Base-by-base conservation (phyloP, 768 basidiomycete species). In the Psilocybe cyanescens region DNA sequence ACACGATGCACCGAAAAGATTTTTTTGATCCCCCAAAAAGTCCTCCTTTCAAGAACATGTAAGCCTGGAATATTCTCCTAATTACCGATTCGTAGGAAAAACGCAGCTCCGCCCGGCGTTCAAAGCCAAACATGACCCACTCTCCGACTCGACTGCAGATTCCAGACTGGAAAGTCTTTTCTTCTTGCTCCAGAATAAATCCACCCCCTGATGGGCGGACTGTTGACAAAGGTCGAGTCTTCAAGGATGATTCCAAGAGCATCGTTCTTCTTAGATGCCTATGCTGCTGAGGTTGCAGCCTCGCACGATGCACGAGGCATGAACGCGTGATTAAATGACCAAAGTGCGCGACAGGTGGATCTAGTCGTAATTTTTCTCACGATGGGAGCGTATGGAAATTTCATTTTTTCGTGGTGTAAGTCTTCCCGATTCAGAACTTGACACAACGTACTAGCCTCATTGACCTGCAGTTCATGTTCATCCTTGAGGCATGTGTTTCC, bases 11-110 rank as follows among this genome's bases (percentile, higher is more conserved):
- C 59, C 30, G 29, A 48, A 41, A 58, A 56, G 65, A 59, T 37
- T 61, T 60, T 65, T 66, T 65, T 63, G 62, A 70, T 68, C 62
- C 67, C 67, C 67, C 62, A 64, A 65, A 60, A 60, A 52, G 33
- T 46, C 51, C 44, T 47, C 47, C 37, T 46, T 60, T 63, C 58
- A 30, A 44, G 63, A 59, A 67, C 62, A 48, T 50, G 19, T 35
- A 30, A 59, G 55, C 19, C 37, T 17, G 63, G 39, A 33, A 49
- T 31, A 44, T 64, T 56, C 35, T 48, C 50, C 45, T 31, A 57
- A 55, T 58, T 37, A 51, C 56, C 46, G 49, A 55, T 29, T 61
- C 41, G 6, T 31, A 12, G 28, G 47, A 11, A 53, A 24, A 53
- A n/a, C 29, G 33, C 12, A 53, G 51, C 31, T 53, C 51, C 51